Evolutionary conservation across 768 basidiomycete genomes (phyloP).

Genomic region (Amanita rubescens): DNA sequence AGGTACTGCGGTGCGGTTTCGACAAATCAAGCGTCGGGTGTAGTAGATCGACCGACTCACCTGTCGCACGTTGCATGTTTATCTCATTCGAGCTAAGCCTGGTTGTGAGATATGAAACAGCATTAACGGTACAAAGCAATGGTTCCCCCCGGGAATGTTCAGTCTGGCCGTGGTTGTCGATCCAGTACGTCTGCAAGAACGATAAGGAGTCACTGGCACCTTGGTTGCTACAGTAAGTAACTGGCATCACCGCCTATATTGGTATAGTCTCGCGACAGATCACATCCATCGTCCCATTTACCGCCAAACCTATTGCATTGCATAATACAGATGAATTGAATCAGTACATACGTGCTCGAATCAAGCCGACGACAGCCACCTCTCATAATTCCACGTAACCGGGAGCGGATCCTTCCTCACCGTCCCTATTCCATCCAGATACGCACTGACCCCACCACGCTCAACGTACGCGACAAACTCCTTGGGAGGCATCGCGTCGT

Average conservation of each 20-base stretch:
- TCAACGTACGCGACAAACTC: conserved; percentile 42
- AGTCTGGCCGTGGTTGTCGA: conserved; percentile 42
- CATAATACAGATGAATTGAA: conserved; percentile 3
- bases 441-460: conserved; percentile 26
- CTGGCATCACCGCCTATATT: conserved; percentile 36
- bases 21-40: not conserved
- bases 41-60: conserved; percentile 10
- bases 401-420: conserved; percentile 26
- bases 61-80: conserved; percentile 47
- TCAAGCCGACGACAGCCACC: conserved; percentile 22
- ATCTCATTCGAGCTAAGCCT: conserved; percentile 48
- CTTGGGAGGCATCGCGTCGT: conserved; percentile 31
- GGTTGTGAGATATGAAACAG: not conserved
- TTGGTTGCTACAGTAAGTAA: conserved; percentile 38
- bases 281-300: conserved; percentile 35
- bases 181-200: conserved; percentile 51
- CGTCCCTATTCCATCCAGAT: conserved; percentile 22
- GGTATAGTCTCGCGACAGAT: conserved; percentile 38
- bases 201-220: conserved; percentile 44
- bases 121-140: not conserved
- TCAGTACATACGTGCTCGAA: no score
- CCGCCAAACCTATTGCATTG: no score
- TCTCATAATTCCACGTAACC: conserved; percentile 39
- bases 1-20: conserved; percentile 31
- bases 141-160: conserved; percentile 55